Evolutionary conservation across 2,329 filamentous ascomycete genomes (phyloP).

Genomic region (Calonectria hawksworthii): DNA sequence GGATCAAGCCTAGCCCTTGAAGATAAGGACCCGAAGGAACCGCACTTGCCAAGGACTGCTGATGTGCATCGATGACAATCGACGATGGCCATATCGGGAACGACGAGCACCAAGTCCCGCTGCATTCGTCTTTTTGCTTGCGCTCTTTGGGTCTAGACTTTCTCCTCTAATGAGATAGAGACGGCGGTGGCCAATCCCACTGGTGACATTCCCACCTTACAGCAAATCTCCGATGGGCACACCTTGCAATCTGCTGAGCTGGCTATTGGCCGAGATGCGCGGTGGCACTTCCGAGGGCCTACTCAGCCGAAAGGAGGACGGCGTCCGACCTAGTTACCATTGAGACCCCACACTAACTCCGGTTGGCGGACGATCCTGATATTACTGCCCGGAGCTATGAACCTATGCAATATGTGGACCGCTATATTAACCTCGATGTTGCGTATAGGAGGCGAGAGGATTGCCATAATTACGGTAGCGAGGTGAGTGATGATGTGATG

Average conservation of each 20-base stretch:
- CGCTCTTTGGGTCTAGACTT: background rate
- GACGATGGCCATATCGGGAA: background rate
- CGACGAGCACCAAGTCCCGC: background rate
- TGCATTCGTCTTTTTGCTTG: background rate
- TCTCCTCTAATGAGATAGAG: background rate
- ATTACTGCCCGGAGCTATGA: conserved; percentile 8
- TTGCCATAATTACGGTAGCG: conserved; percentile 14
- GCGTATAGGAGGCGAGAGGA: conserved; percentile 6
- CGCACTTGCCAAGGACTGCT: background rate
- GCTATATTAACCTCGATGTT: conserved; percentile 23
- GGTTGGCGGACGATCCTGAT: conserved; percentile 15
- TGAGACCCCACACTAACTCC: conserved; percentile 1
- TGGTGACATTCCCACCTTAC: background rate
- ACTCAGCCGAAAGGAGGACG: conserved; percentile 11
- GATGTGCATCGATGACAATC: background rate
- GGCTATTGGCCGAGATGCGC: background rate
- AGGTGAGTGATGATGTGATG: conserved; percentile 17
- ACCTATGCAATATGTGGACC: conserved; percentile 2
- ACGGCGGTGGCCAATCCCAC: background rate
- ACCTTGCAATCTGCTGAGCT: background rate
- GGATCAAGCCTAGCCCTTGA: background rate
- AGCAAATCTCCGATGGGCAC: background rate
- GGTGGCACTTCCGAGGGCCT: conserved; percentile 5
- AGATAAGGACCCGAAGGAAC: background rate
- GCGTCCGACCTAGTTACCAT: conserved; percentile 10